phyloP scores from a whole-genome alignment of 129 eudicot genomes.

The Cynara cardunculus region DNA sequence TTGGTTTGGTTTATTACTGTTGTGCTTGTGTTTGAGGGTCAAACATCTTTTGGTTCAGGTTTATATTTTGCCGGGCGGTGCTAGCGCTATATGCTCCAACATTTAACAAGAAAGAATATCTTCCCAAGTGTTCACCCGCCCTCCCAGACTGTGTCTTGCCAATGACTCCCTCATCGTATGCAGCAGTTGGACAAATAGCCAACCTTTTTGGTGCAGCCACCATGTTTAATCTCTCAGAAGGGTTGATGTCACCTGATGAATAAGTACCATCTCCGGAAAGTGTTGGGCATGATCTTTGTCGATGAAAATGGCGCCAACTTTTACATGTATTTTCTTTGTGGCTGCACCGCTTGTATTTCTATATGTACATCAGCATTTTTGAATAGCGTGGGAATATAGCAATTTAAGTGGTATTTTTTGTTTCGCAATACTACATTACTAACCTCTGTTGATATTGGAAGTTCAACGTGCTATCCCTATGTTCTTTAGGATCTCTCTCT shows the following conservation, averaged over 20 bases:
- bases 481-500: neutral
- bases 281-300: neutral
- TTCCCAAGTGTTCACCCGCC: slow-evolving; percentile 71
- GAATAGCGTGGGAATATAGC: slow-evolving; percentile 6
- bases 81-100: slow-evolving; percentile 52
- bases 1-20: neutral
- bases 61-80: slow-evolving; percentile 72
- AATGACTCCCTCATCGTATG: slow-evolving; percentile 29
- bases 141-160: slow-evolving; percentile 69
- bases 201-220: slow-evolving; percentile 55
- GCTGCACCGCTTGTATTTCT: neutral
- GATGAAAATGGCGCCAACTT: neutral
- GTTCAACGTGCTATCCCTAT: neutral
- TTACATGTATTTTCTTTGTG: neutral
- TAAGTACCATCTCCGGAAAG: neutral
- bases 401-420: slow-evolving; percentile 5
- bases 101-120: slow-evolving; percentile 54
- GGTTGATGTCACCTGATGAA: slow-evolving; percentile 2
- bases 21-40: neutral
- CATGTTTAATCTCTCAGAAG: slow-evolving; percentile 54
- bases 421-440: neutral
- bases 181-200: slow-evolving; percentile 50
- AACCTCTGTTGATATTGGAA: neutral
- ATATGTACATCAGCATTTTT: neutral
- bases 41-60: slow-evolving; percentile 45